Conservation (phyloP, 257 asterid genomes). For the Scutellaria barbata region DNA sequence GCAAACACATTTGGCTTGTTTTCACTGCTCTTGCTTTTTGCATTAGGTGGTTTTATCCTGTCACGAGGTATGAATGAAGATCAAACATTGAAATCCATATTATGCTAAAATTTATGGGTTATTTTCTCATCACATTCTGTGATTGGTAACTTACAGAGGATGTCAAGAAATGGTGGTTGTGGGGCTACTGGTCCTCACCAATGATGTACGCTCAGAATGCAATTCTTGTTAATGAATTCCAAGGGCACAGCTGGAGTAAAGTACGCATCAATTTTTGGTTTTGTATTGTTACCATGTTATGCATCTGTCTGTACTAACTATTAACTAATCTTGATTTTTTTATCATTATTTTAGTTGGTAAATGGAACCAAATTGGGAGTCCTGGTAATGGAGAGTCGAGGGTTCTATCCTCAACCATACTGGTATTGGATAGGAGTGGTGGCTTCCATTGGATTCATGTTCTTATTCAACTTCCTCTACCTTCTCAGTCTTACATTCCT, state of each 20-base stretch:
- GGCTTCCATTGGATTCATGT: slow-evolving; percentile 49
- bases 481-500: slow-evolving; percentile 48
- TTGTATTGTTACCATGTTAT: background rate
- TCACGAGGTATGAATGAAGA: slow-evolving; percentile 52
- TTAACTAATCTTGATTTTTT: slow-evolving; percentile 3
- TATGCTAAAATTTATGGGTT: background rate
- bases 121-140: slow-evolving; percentile 25
- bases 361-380: slow-evolving; percentile 56
- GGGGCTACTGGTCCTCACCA: slow-evolving; percentile 83
- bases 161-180: slow-evolving; percentile 73
- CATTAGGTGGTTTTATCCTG: slow-evolving; percentile 70
- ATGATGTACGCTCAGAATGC: slow-evolving; percentile 75
- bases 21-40: slow-evolving; percentile 58
- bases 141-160: slow-evolving; percentile 45
- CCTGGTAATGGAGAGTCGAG: slow-evolving; percentile 42
- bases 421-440: slow-evolving; percentile 78
- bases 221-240: slow-evolving; percentile 66
- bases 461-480: slow-evolving; percentile 47
- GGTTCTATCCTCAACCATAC: slow-evolving; percentile 56
- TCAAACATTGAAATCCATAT: background rate
- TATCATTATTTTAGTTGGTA: slow-evolving; percentile 37
- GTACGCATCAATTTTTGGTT: slow-evolving; percentile 36
- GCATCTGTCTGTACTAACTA: background rate
- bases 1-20: slow-evolving; percentile 71
- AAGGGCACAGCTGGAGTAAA: slow-evolving; percentile 60